Evolutionary conservation across 495 filamentous ascomycete species (phyloP).

Genomic region (Xylaria castorea): DNA sequence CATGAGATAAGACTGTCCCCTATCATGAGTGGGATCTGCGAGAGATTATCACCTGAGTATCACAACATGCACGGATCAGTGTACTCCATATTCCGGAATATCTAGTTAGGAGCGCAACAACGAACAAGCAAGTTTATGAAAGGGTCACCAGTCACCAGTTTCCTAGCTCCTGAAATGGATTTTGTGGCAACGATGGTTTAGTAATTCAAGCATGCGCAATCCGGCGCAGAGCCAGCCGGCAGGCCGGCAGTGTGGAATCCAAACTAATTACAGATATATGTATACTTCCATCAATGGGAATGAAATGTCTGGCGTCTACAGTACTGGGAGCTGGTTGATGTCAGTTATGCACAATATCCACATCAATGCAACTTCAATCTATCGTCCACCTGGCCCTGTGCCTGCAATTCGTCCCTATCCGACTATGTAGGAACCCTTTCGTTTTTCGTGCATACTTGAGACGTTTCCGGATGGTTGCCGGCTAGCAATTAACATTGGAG

Average conservation of each 20-base stretch:
- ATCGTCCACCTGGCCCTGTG: not conserved
- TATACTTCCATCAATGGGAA: conserved; percentile 10
- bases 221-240: not conserved
- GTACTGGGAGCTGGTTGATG: not conserved
- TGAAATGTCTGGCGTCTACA: not conserved
- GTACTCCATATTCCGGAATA: not conserved
- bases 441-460: conserved; percentile 20
- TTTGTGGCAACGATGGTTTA: not conserved
- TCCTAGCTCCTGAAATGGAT: not conserved
- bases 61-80: conserved; percentile 19
- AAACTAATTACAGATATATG: not conserved
- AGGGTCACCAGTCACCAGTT: conserved; percentile 6
- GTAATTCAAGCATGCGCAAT: conserved; percentile 14
- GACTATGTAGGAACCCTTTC: conserved; percentile 22
- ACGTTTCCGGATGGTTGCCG: conserved; percentile 21
- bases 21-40: not conserved
- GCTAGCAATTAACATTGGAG: conserved; percentile 18
- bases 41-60: conserved; percentile 10
- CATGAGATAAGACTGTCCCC: not conserved
- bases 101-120: not conserved
- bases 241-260: not conserved
- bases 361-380: conserved; percentile 13
- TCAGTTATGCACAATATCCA: conserved; percentile 17
- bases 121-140: conserved; percentile 8
- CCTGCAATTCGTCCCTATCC: conserved; percentile 15